Evolutionary conservation across 257 asterid genomes (phyloP).

Genomic region (Perilla frutescens): DNA sequence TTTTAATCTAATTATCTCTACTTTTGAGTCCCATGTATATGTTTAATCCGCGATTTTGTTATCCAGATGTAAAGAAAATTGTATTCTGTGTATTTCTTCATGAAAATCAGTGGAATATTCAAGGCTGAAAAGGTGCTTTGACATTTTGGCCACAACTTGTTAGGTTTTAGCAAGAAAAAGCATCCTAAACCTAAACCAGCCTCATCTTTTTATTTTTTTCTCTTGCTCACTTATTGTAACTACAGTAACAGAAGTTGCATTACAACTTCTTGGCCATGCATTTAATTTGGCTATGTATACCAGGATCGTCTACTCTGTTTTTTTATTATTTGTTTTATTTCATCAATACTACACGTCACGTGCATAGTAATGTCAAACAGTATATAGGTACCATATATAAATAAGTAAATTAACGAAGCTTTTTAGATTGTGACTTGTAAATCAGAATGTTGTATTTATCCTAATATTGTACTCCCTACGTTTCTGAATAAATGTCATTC

Average conservation of each 20-base stretch:
- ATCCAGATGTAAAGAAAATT: neutral
- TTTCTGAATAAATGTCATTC: too few relatives aligned
- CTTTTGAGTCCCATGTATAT: neutral
- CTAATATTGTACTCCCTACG: too few relatives aligned
- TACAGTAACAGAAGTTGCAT: slow-evolving; percentile 6
- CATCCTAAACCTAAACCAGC: slow-evolving; percentile 42
- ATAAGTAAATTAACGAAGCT: too few relatives aligned
- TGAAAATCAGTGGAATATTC: slow-evolving; percentile 29
- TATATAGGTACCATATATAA: too few relatives aligned
- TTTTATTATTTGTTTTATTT: neutral
- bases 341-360: too few relatives aligned
- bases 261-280: neutral
- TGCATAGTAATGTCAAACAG: too few relatives aligned
- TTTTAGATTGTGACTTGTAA: too few relatives aligned
- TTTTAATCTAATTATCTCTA: too few relatives aligned
- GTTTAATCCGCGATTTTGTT: neutral
- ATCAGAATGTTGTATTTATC: too few relatives aligned
- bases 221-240: neutral
- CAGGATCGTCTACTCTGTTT: neutral
- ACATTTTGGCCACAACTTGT: slow-evolving; percentile 53
- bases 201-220: slow-evolving; percentile 31
- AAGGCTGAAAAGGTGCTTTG: slow-evolving; percentile 45
- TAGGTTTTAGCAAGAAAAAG: slow-evolving; percentile 50
- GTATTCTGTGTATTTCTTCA: neutral
- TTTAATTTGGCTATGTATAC: too few relatives aligned